phyloP scores from a whole-genome alignment of 768 basidiomycete genomes.

The Trametopsis cervina region DNA sequence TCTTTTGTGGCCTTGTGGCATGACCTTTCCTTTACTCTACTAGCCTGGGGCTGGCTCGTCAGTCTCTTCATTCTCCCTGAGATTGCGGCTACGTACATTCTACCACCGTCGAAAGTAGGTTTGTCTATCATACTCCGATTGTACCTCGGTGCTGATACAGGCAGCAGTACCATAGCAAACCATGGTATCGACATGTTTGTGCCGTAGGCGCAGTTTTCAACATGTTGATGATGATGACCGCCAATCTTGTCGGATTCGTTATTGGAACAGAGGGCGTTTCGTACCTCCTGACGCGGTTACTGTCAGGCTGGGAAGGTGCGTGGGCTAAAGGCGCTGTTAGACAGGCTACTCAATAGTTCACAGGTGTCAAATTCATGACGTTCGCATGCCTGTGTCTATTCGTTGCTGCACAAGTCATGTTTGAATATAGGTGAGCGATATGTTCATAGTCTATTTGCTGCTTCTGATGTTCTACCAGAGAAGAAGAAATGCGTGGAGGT shows the following conservation, averaged over 20 bases:
- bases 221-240: conserved; percentile 82
- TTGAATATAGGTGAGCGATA: conserved; percentile 86
- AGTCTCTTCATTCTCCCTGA: conserved; percentile 89
- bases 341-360: background rate
- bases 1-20: conserved; percentile 99
- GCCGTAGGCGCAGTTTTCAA: conserved; percentile 81
- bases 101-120: conserved; percentile 62
- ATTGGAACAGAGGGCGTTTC: conserved; percentile 75
- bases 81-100: conserved; percentile 47
- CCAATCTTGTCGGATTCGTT: conserved; percentile 94
- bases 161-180: conserved; percentile 50
- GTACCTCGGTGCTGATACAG: background rate
- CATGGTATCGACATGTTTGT: conserved; percentile 85
- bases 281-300: conserved; percentile 57
- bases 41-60: conserved; percentile 97
- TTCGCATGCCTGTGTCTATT: conserved; percentile 62
- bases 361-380: conserved; percentile 63
- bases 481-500: conserved; percentile 26
- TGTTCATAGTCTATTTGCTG: too few species aligned
- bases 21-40: conserved; percentile 77
- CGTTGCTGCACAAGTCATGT: conserved; percentile 85
- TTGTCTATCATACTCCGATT: background rate
- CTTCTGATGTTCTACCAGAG: too few species aligned
- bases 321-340: background rate
- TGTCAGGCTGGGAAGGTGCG: conserved; percentile 61